Conservation (phyloP, 176 grass and related monocot genomes). For the Cenchrus americanus region DNA sequence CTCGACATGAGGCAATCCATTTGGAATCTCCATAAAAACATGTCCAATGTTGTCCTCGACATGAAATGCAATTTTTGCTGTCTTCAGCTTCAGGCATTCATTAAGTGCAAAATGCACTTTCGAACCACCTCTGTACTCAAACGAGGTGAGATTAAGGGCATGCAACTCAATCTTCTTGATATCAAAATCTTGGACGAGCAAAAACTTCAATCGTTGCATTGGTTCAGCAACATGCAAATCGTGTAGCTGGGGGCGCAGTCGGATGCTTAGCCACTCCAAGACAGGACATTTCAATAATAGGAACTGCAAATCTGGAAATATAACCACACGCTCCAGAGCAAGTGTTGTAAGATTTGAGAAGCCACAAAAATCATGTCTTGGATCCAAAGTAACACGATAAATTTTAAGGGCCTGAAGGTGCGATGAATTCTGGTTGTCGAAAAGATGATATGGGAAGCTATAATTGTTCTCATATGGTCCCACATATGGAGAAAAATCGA, state of each 20-base stretch:
- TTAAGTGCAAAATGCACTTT: background rate
- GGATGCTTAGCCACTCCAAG: slow-evolving; percentile 24
- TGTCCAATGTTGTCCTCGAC: background rate
- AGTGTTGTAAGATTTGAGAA: slow-evolving; percentile 34
- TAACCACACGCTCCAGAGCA: slow-evolving; percentile 20
- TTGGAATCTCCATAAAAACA: background rate
- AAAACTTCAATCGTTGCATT: slow-evolving; percentile 18
- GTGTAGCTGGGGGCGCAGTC: background rate
- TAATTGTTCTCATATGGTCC: background rate
- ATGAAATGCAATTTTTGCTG: background rate
- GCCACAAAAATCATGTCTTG: slow-evolving; percentile 2
- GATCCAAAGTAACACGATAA: slow-evolving; percentile 5
- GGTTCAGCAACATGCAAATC: slow-evolving; percentile 24
- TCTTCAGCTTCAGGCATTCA: slow-evolving; percentile 16
- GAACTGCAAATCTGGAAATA: background rate
- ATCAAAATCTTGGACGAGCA: slow-evolving; percentile 14
- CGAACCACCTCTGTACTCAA: background rate
- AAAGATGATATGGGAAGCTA: slow-evolving; percentile 24
- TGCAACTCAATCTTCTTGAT: background rate
- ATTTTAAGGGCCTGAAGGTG: slow-evolving; percentile 11
- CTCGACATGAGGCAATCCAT: background rate
- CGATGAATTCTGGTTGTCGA: slow-evolving; percentile 10
- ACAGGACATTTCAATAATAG: slow-evolving; percentile 18
- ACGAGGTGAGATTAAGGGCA: slow-evolving; percentile 5
- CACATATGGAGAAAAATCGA: slow-evolving; percentile 25